A percentile compares a stretch with the other conserved stretches of the same genome.
These are phyloP conservation scores for Casuarina glauca DNA, from an alignment of 306 rosid species.

Conservation along the genomic window DNA sequence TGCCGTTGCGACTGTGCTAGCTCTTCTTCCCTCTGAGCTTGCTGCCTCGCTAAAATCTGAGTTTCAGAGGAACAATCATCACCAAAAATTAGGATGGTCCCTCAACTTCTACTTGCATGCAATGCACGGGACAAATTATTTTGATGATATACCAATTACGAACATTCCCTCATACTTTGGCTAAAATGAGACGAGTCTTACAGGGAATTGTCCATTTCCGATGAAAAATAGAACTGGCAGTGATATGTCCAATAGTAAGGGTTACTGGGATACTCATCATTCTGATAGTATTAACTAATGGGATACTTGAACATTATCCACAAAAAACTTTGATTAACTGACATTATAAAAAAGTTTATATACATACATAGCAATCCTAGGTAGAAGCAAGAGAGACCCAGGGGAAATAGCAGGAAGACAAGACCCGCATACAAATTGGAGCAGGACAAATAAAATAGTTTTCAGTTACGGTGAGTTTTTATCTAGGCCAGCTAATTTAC, in stretches of 20 bases:
- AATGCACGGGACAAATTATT: constrained; percentile 16
- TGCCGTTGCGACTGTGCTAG: constrained; percentile 92
- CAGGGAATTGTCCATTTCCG: neutral
- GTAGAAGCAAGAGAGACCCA: neutral
- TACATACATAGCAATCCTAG: constrained; percentile 1
- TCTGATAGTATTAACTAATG: neutral
- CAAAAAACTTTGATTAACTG: neutral
- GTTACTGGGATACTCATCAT: neutral
- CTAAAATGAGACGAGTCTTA: neutral
- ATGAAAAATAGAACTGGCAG: neutral
- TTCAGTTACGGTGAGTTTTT: neutral
- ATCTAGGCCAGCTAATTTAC: neutral
- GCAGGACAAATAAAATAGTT: neutral
- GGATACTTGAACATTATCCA: neutral
- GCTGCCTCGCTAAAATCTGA: constrained; percentile 97
- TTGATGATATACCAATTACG: neutral
- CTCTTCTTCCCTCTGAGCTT: constrained; percentile 98
- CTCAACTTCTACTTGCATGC: neutral
- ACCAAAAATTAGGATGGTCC: constrained; percentile 22
- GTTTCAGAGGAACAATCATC: constrained; percentile 25
- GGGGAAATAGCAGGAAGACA: neutral
- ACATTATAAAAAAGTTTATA: neutral
- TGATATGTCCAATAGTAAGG: neutral
- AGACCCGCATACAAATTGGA: neutral
- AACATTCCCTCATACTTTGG: neutral